A percentile compares a stretch with the other conserved stretches of the same genome.
Conservation (phyloP, 225 moss, liverwort and hornwort species). For the Lunularia cruciata region DNA sequence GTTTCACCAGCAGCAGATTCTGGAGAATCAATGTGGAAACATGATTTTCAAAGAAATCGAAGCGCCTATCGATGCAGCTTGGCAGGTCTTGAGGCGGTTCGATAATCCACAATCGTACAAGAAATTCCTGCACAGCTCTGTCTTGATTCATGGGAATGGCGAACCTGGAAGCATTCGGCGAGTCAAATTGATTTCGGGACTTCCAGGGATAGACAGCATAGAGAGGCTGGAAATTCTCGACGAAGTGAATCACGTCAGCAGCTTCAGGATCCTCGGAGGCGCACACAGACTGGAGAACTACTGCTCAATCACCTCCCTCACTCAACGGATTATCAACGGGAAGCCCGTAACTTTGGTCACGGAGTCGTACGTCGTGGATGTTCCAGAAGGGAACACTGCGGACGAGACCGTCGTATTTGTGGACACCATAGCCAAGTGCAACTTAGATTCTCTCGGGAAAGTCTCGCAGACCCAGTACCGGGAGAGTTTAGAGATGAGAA, state of each 20-base stretch:
- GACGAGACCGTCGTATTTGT: slow-evolving; percentile 54
- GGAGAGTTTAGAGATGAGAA: no score
- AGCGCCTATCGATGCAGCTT: slow-evolving; percentile 38
- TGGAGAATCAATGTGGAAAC: not conserved
- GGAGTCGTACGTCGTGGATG: slow-evolving; percentile 56
- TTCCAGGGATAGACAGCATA: slow-evolving; percentile 52
- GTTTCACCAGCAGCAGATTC: not conserved
- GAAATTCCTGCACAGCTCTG: slow-evolving; percentile 51
- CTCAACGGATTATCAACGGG: slow-evolving; percentile 37
- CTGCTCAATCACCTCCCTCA: slow-evolving; percentile 48
- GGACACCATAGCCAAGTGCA: slow-evolving; percentile 50
- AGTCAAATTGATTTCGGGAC: slow-evolving; percentile 43
- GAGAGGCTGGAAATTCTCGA: slow-evolving; percentile 53
- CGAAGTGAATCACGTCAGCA: slow-evolving; percentile 48
- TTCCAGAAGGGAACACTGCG: slow-evolving; percentile 52
- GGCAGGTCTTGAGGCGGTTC: slow-evolving; percentile 53
- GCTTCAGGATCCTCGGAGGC: slow-evolving; percentile 49
- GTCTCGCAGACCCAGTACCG: no score
- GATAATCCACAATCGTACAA: slow-evolving; percentile 59
- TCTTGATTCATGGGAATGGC: slow-evolving; percentile 41
- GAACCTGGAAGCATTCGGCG: slow-evolving; percentile 47
- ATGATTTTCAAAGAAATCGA: slow-evolving; percentile 36
- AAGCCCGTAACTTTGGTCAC: slow-evolving; percentile 39
- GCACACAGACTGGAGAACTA: slow-evolving; percentile 56
- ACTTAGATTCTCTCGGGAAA: slow-evolving; percentile 53